phyloP scores from a whole-genome alignment of 495 filamentous ascomycete species.

The Talaromyces ruber region DNA sequence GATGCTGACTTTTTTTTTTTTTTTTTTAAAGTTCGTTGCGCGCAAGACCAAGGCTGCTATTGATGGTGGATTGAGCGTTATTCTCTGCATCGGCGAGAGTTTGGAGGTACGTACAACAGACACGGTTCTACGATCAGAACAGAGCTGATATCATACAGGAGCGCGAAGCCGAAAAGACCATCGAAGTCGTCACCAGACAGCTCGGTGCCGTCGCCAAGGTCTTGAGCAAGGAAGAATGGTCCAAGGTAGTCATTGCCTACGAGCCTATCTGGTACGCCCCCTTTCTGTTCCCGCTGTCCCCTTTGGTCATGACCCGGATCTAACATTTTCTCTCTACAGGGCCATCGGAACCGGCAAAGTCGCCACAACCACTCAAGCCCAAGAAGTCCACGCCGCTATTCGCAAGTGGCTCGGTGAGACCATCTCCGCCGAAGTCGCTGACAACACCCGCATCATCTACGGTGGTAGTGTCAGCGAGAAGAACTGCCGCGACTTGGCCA shows the following conservation, averaged over 20 bases:
- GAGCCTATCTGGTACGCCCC: conserved; percentile 82
- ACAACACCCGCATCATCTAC: conserved; percentile 84
- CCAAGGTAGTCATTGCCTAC: conserved; percentile 91
- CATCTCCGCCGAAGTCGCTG: conserved; percentile 61
- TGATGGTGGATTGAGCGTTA: conserved; percentile 78
- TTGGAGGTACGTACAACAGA: conserved; percentile 54
- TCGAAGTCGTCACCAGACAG: conserved; percentile 80
- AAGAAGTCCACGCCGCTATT: conserved; percentile 91
- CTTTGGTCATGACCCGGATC: background rate
- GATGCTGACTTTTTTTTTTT: background rate
- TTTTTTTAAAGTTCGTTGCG: conserved; percentile 81
- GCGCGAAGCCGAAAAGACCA: conserved; percentile 77
- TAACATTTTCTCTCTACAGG: conserved; percentile 19
- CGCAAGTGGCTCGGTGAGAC: conserved; percentile 75
- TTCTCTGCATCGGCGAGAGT: conserved; percentile 93
- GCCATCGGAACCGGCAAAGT: conserved; percentile 98
- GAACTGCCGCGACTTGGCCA: conserved; percentile 90
- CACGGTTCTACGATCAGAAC: no score
- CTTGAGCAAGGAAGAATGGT: conserved; percentile 66
- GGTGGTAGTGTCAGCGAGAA: conserved; percentile 95
- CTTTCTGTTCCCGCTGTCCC: background rate
- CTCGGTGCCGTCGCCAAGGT: conserved; percentile 60
- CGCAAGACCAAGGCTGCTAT: conserved; percentile 87
- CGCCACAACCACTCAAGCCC: conserved; percentile 84
- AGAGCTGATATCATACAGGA: conserved; percentile 38